A percentile compares a stretch with the other conserved stretches of the same genome.
phyloP scores from a whole-genome alignment of 2,329 filamentous ascomycete species.

The Fusarium transvaalense region DNA sequence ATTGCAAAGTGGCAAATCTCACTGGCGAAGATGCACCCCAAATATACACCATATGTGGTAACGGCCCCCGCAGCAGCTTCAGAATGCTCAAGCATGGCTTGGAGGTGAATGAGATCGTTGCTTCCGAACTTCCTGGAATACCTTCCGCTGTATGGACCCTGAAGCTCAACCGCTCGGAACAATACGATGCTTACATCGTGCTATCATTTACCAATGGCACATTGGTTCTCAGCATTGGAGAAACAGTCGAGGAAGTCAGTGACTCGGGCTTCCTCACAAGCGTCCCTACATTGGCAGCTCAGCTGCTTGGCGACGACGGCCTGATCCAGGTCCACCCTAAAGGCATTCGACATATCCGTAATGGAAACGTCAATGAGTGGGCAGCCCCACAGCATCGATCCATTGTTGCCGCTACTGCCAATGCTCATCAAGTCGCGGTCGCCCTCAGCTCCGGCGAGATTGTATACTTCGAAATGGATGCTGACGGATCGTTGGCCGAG shows the following conservation, averaged over 20 bases:
- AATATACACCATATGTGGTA: slow-evolving; percentile 92
- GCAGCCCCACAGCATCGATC: slow-evolving; percentile 91
- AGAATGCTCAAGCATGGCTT: slow-evolving; percentile 92
- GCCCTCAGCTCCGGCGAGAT: slow-evolving; percentile 96
- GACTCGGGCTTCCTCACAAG: slow-evolving; percentile 93
- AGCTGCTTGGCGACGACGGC: slow-evolving; percentile 93
- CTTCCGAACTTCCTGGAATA: slow-evolving; percentile 89
- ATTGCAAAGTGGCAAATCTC: slow-evolving; percentile 91
- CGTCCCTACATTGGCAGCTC: slow-evolving; percentile 90
- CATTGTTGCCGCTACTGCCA: slow-evolving; percentile 94
- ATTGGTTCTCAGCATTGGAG: slow-evolving; percentile 92
- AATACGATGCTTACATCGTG: slow-evolving; percentile 95
- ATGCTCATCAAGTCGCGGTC: slow-evolving; percentile 91
- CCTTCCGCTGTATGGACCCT: slow-evolving; percentile 96
- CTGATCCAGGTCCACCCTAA: slow-evolving; percentile 96
- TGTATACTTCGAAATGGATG: slow-evolving; percentile 97
- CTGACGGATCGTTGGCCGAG: slow-evolving; percentile 89
- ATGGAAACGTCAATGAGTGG: slow-evolving; percentile 90
- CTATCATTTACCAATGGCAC: slow-evolving; percentile 92
- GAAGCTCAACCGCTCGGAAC: slow-evolving; percentile 82
- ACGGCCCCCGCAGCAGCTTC: slow-evolving; percentile 89
- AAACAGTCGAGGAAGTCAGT: slow-evolving; percentile 95
- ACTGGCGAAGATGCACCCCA: slow-evolving; percentile 95
- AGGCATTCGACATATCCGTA: slow-evolving; percentile 89
- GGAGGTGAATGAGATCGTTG: slow-evolving; percentile 95